phyloP scores from a whole-genome alignment of 2,329 filamentous ascomycete genomes.

The Geosmithia putterillii region DNA sequence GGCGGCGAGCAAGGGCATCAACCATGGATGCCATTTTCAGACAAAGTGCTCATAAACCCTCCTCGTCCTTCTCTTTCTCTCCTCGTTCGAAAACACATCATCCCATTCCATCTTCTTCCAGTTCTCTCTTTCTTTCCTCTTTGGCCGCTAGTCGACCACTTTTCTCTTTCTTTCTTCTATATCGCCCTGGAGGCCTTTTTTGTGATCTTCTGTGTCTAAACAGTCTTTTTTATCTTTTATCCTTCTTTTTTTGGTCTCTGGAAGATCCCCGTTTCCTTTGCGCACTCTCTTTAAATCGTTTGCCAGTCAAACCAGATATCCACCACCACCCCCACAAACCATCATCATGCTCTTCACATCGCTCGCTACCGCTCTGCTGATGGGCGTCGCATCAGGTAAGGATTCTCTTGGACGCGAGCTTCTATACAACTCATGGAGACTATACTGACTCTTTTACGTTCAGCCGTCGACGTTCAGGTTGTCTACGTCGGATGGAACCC shows the following conservation, averaged over 20 bases:
- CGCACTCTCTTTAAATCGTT: conserved; percentile 3
- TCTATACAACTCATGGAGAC: not conserved
- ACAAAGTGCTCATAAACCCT: not conserved
- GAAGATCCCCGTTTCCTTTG: conserved; percentile 15
- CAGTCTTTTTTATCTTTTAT: conserved; percentile 2
- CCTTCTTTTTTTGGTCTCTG: conserved; percentile 2
- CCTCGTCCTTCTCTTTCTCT: conserved; percentile 7
- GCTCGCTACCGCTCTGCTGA: conserved; percentile 31
- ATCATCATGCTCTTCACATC: conserved; percentile 41
- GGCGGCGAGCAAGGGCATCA: not conserved
- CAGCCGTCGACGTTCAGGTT: conserved; percentile 40
- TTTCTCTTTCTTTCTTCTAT: conserved; percentile 8
- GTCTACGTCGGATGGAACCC: conserved; percentile 47
- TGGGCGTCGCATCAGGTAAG: conserved; percentile 34
- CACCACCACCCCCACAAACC: conserved; percentile 3
- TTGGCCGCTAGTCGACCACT: too few relatives aligned
- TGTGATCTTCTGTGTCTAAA: conserved; percentile 3
- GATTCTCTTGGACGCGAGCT: not conserved
- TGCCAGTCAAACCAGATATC: not conserved
- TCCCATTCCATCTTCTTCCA: conserved; percentile 12
- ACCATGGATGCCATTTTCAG: not conserved
- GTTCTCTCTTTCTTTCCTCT: conserved; percentile 11
- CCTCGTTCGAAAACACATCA: too few relatives aligned
- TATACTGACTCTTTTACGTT: conserved; percentile 1
- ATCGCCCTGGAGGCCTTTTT: conserved; percentile 27